phyloP scores from a whole-genome alignment of 306 rosid genomes.

The Astragalus membranaceus region DNA sequence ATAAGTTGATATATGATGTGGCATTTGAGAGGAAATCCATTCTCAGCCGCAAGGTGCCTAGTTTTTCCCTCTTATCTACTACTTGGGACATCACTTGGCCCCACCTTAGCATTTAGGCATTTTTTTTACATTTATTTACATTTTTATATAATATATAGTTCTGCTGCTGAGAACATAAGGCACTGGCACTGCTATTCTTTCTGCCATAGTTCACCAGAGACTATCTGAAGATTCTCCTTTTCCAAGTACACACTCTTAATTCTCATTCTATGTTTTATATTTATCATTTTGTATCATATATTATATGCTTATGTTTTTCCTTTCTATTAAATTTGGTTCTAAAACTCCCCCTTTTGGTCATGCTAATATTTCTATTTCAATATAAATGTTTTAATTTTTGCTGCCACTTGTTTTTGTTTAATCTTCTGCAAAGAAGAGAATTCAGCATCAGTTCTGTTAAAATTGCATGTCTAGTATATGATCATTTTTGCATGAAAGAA shows the following conservation, averaged over 20 bases:
- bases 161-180: not conserved
- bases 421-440: not conserved
- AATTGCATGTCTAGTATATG: not conserved
- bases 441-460: not conserved
- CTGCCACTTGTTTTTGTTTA: not conserved
- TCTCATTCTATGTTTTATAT: not conserved
- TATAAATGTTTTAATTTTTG: not conserved
- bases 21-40: not conserved
- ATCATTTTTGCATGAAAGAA: not conserved
- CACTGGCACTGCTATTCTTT: conserved; percentile 10
- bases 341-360: no score
- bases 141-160: conserved; percentile 16
- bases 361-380: no score
- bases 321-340: not conserved
- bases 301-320: not conserved
- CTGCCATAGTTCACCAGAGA: not conserved
- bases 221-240: not conserved
- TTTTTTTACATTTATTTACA: conserved; percentile 7
- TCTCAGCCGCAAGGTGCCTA: conserved; percentile 34
- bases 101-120: conserved; percentile 20
- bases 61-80: conserved; percentile 63
- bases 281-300: not conserved
- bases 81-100: conserved; percentile 27
- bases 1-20: not conserved
- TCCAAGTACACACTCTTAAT: conserved; percentile 14